These are phyloP conservation scores for Suillus hirtellus DNA, from an alignment of 768 basidiomycete genomes.

Conservation along the genomic window DNA sequence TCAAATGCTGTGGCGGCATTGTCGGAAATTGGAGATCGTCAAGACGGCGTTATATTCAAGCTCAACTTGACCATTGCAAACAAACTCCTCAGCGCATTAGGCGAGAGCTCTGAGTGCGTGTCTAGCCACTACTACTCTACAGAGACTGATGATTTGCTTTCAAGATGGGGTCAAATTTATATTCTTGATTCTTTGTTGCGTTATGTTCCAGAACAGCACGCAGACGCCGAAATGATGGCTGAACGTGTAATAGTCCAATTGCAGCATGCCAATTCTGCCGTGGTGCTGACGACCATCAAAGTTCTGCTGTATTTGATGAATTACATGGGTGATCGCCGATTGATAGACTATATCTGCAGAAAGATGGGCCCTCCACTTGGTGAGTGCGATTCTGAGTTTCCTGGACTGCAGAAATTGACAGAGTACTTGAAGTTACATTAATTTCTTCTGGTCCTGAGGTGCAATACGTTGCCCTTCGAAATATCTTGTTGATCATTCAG, in stretches of 20 bases:
- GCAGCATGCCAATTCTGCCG: slow-evolving; percentile 98
- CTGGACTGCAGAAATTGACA: slow-evolving; percentile 4
- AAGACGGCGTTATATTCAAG: slow-evolving; percentile 91
- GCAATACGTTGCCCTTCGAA: slow-evolving; percentile 95
- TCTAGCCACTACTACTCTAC: slow-evolving; percentile 7
- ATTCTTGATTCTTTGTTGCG: slow-evolving; percentile 93
- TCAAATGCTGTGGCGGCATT: slow-evolving; percentile 96
- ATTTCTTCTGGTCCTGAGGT: slow-evolving; percentile 98
- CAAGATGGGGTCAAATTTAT: slow-evolving; percentile 98
- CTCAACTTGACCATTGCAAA: slow-evolving; percentile 86
- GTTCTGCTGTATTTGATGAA: slow-evolving; percentile 96
- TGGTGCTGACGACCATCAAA: slow-evolving; percentile 99
- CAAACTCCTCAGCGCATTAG: slow-evolving; percentile 86
- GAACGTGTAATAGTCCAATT: slow-evolving; percentile 92
- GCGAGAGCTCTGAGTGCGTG: slow-evolving; percentile 96
- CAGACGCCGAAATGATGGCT: slow-evolving; percentile 93
- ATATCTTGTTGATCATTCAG: slow-evolving; percentile 97
- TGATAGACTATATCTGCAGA: slow-evolving; percentile 89
- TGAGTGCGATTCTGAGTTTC: slow-evolving; percentile 29
- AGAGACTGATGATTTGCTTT: slow-evolving; percentile 14
- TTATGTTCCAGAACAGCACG: slow-evolving; percentile 85
- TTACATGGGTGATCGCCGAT: slow-evolving; percentile 88
- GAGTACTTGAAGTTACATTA: slow-evolving; percentile 69
- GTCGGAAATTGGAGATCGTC: slow-evolving; percentile 95
- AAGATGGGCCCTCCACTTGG: slow-evolving; percentile 99